Percentiles rank a stretch among this genome's conserved stretches.
phyloP scores from a whole-genome alignment of 2,329 filamentous ascomycete genomes.

The Fusarium nelsonii region DNA sequence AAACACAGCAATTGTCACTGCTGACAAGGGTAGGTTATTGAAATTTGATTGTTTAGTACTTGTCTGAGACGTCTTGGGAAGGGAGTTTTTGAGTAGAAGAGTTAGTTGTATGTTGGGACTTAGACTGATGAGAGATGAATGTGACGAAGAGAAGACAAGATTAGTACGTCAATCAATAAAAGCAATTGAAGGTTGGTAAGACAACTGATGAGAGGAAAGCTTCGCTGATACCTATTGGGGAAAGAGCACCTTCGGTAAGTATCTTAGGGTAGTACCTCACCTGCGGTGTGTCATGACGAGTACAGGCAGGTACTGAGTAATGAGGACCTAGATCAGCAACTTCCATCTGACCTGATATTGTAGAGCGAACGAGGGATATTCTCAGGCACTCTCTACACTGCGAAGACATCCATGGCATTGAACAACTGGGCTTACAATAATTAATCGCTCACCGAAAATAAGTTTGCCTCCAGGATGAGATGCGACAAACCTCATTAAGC shows the following conservation, averaged over 20 bases:
- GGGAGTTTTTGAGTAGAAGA: slow-evolving; percentile 9
- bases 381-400: background rate
- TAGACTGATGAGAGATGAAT: slow-evolving; percentile 3
- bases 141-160: background rate
- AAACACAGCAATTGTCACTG: slow-evolving; percentile 33
- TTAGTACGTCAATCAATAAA: background rate
- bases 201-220: slow-evolving; percentile 23
- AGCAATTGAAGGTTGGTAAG: background rate
- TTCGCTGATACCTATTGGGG: slow-evolving; percentile 1
- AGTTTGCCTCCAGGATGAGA: background rate
- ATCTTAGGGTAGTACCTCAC: background rate
- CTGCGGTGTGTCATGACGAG: background rate
- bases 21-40: slow-evolving; percentile 25
- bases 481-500: slow-evolving; percentile 13
- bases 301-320: background rate
- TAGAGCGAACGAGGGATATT: slow-evolving; percentile 30
- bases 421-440: slow-evolving; percentile 22
- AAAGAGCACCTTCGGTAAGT: background rate
- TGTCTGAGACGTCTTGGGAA: slow-evolving; percentile 23
- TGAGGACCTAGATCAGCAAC: slow-evolving; percentile 11
- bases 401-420: background rate
- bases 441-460: slow-evolving; percentile 38
- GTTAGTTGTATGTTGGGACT: background rate
- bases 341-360: background rate
- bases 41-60: slow-evolving; percentile 21